These are phyloP conservation scores for Spinellus fusiger DNA, from an alignment of 192 early-diverging fungal genomes.

Conservation along the genomic window DNA sequence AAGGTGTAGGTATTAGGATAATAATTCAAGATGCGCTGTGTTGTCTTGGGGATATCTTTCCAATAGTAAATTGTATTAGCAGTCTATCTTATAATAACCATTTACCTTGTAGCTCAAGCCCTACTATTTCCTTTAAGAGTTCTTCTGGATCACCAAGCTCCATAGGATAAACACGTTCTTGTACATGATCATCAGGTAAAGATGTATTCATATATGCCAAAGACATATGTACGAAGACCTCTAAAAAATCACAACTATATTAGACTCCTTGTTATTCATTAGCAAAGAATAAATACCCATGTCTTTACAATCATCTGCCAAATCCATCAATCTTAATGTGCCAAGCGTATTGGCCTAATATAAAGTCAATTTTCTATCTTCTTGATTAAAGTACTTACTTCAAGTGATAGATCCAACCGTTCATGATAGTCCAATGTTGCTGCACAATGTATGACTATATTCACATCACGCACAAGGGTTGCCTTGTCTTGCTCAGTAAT, in stretches of 20 bases:
- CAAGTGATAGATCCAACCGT: conserved; percentile 41
- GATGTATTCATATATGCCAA: conserved; percentile 26
- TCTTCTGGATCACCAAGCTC: conserved; percentile 31
- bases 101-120: conserved; percentile 25
- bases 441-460: conserved; percentile 46
- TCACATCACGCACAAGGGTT: conserved; percentile 32
- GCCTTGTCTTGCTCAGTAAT: conserved; percentile 35
- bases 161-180: conserved; percentile 35
- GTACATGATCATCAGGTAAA: conserved; percentile 26
- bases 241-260: conserved; percentile 4
- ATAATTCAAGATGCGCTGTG: conserved; percentile 23
- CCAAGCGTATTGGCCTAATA: conserved; percentile 35
- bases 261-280: background rate
- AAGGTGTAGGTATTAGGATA: conserved; percentile 51
- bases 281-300: conserved; percentile 18
- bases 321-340: conserved; percentile 35
- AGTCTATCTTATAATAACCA: background rate
- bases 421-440: conserved; percentile 46
- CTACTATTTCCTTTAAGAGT: conserved; percentile 28
- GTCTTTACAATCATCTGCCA: conserved; percentile 31
- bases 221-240: conserved; percentile 33
- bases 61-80: background rate
- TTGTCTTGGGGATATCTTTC: conserved; percentile 33
- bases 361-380: background rate
- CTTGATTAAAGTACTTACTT: conserved; percentile 28